Conservation (phyloP, 208 protist genomes). For the Vickermania ingenoplastis region DNA sequence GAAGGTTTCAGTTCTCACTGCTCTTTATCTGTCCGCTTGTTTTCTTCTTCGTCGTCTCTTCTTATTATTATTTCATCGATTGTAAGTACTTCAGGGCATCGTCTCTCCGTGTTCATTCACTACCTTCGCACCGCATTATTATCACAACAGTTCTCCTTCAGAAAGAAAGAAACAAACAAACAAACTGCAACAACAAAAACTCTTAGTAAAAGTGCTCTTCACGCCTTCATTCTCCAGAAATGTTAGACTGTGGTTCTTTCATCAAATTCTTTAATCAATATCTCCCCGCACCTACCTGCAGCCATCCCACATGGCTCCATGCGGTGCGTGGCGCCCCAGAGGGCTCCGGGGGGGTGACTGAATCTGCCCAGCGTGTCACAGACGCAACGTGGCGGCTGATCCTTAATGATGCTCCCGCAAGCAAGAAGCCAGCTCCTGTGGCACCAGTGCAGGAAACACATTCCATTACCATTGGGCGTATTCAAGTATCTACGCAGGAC, state of each 20-base stretch:
- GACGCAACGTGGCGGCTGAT: conserved; percentile 65
- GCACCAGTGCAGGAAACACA: not conserved
- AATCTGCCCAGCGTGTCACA: conserved; percentile 15
- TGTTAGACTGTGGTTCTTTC: conserved; percentile 70
- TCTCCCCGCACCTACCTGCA: conserved; percentile 30
- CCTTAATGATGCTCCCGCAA: conserved; percentile 4
- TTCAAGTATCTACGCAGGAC: conserved; percentile 73
- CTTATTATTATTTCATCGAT: too few species aligned
- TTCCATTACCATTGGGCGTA: conserved; percentile 51
- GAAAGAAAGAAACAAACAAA: too few species aligned
- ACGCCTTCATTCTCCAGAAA: conserved; percentile 7
- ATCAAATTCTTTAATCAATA: conserved; percentile 73
- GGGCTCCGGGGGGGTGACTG: not conserved
- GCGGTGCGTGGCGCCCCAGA: conserved; percentile 3
- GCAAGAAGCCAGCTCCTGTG: not conserved
- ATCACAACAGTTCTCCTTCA: too few species aligned
- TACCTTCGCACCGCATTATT: too few species aligned
- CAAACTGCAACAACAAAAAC: too few species aligned
- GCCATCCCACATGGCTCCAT: conserved; percentile 7
- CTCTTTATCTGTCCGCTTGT: too few species aligned
- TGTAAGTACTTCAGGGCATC: too few species aligned
- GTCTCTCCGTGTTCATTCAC: too few species aligned
- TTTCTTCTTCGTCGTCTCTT: too few species aligned
- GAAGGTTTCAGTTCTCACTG: too few species aligned
- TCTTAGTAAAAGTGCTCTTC: too few species aligned